These are phyloP conservation scores for Astrephomene gubernaculifera DNA, from an alignment of 139 green algal species.

Conservation along the genomic window DNA sequence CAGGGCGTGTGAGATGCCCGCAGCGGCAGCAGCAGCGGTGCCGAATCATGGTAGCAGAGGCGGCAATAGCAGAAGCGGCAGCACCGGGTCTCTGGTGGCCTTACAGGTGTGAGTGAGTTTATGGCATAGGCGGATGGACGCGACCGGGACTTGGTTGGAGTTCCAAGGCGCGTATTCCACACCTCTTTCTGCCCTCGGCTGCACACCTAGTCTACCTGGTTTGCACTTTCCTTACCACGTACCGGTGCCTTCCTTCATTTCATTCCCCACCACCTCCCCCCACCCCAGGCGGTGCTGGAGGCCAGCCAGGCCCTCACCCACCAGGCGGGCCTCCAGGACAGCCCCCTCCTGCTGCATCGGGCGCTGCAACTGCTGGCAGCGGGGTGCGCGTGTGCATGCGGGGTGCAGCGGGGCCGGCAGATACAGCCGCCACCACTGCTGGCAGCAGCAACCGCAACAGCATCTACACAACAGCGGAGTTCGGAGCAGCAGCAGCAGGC, in stretches of 20 bases:
- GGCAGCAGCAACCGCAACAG: background rate
- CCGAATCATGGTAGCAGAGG: background rate
- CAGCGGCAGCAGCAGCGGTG: background rate
- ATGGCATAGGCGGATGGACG: background rate
- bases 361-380: conserved; percentile 21
- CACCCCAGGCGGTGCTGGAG: background rate
- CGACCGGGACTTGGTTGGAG: no score
- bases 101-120: background rate
- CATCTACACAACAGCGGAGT: background rate
- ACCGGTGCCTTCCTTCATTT: no score
- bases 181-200: background rate
- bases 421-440: background rate
- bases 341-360: background rate
- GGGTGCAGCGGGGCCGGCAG: background rate
- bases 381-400: background rate
- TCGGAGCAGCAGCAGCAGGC: background rate
- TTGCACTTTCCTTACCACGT: background rate
- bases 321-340: background rate
- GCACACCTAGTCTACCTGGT: background rate
- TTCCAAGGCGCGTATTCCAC: background rate
- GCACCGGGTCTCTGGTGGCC: no score
- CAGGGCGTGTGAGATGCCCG: background rate
- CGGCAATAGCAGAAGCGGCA: background rate
- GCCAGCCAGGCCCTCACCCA: background rate
- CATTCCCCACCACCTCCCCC: no score